A percentile compares a stretch with the other conserved stretches of the same genome.
Evolutionary conservation across 1,284 basidiomycete species (phyloP).

Genomic region (Vanrija sp.): DNA sequence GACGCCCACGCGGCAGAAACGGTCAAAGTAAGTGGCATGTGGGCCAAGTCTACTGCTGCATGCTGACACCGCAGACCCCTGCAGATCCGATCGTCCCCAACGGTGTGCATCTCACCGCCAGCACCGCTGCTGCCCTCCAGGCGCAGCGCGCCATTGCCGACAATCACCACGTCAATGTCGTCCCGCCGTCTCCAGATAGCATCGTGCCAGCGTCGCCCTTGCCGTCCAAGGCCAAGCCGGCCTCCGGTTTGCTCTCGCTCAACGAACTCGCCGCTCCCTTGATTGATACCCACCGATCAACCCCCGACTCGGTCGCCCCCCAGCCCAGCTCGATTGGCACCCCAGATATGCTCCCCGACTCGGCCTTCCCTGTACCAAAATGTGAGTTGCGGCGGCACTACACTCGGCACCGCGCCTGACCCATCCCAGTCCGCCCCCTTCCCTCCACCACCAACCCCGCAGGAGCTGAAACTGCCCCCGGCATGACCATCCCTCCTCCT

Average conservation of each 20-base stretch:
- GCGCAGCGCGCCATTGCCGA: constrained; percentile 11
- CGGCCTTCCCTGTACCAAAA: constrained; percentile 37
- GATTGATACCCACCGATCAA: constrained; percentile 3
- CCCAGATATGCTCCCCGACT: constrained; percentile 18
- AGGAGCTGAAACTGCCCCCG: neutral
- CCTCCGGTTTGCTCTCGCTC: constrained; percentile 7
- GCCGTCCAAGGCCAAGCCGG: constrained; percentile 25
- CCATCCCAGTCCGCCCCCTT: constrained; percentile 38
- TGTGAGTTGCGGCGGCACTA: constrained; percentile 16
- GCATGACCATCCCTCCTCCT: constrained; percentile 38
- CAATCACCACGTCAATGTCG: constrained; percentile 9
- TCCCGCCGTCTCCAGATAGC: constrained; percentile 8
- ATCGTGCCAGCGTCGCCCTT: neutral
- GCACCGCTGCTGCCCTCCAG: constrained; percentile 5
- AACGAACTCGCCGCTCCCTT: constrained; percentile 12
- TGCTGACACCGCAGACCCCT: neutral
- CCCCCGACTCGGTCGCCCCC: constrained; percentile 6
- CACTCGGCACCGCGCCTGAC: neutral
- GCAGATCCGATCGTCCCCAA: neutral
- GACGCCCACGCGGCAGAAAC: constrained; percentile 23
- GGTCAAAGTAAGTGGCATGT: constrained; percentile 18
- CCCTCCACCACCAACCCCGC: constrained; percentile 26
- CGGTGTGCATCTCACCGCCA: neutral
- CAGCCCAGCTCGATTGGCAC: constrained; percentile 7
- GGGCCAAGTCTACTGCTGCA: neutral